Conservation (phyloP, 129 eudicot genomes). For the Saposhnikovia divaricata region DNA sequence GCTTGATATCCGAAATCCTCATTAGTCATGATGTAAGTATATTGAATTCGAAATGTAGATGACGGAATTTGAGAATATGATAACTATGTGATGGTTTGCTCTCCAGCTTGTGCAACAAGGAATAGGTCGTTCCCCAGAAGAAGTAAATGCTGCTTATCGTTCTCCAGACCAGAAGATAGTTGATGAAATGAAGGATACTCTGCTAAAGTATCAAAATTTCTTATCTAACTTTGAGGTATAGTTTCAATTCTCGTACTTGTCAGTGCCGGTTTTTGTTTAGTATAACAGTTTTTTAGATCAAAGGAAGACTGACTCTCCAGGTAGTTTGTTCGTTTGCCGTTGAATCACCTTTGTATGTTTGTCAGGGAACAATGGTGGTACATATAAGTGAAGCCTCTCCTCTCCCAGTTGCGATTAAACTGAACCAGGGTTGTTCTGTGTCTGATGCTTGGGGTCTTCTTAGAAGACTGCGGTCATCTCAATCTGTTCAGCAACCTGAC, state of each 20-base stretch:
- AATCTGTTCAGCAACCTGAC: conserved; percentile 24
- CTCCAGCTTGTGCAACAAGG: conserved; percentile 63
- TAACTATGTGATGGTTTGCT: not conserved
- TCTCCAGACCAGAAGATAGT: conserved; percentile 42
- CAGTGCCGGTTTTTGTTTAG: not conserved
- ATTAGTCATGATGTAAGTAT: conserved; percentile 66
- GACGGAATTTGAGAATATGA: not conserved
- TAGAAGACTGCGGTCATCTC: conserved; percentile 38
- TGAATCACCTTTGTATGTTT: not conserved
- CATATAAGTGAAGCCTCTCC: conserved; percentile 40
- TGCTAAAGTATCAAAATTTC: conserved; percentile 55
- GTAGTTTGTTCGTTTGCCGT: not conserved
- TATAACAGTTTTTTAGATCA: not conserved
- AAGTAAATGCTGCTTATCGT: conserved; percentile 44
- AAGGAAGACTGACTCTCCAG: not conserved
- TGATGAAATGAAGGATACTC: conserved; percentile 36
- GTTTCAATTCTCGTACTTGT: not conserved
- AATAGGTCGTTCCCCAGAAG: conserved; percentile 72
- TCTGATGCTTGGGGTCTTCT: conserved; percentile 78
- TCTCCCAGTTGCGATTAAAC: conserved; percentile 62
- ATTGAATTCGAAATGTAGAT: not conserved
- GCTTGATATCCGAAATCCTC: conserved; percentile 76
- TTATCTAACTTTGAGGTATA: conserved; percentile 72
- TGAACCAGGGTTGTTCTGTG: conserved; percentile 58
- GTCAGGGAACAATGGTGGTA: conserved; percentile 75